Evolutionary conservation across 805 yeast genomes (phyloP).

Genomic region (Schizosaccharomyces osmophilus): DNA sequence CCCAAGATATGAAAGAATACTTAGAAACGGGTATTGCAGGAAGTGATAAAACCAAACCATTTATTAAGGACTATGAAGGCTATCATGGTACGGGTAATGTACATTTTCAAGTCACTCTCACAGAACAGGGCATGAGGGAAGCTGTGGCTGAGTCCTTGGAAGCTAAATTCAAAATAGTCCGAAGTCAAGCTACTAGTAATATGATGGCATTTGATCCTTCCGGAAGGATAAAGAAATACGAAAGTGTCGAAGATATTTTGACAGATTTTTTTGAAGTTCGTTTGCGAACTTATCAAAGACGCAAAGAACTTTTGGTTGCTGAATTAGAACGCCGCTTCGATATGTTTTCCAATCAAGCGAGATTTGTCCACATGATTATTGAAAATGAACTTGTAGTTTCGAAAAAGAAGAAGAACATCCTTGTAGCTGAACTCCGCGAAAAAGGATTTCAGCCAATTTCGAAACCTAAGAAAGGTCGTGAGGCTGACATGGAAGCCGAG

Average conservation of each 20-base stretch:
- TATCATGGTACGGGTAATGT: slow-evolving; percentile 60
- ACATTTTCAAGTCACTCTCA: slow-evolving; percentile 50
- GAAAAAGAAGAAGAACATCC: slow-evolving; percentile 42
- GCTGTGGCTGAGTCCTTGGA: slow-evolving; percentile 50
- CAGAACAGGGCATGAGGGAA: slow-evolving; percentile 63
- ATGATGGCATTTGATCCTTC: slow-evolving; percentile 90
- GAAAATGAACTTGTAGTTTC: slow-evolving; percentile 45
- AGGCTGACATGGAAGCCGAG: slow-evolving; percentile 21
- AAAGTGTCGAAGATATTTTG: slow-evolving; percentile 49
- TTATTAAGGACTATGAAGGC: slow-evolving; percentile 89
- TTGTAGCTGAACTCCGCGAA: slow-evolving; percentile 37
- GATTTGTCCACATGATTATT: slow-evolving; percentile 75
- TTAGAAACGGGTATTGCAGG: slow-evolving; percentile 48
- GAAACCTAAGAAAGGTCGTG: slow-evolving; percentile 11
- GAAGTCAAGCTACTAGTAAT: slow-evolving; percentile 47
- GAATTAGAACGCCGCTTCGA: slow-evolving; percentile 52
- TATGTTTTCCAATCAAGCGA: slow-evolving; percentile 56
- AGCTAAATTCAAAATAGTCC: slow-evolving; percentile 57
- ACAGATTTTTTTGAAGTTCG: slow-evolving; percentile 68
- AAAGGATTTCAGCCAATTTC: slow-evolving; percentile 35
- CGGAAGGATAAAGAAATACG: slow-evolving; percentile 69
- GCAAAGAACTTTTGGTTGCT: slow-evolving; percentile 58
- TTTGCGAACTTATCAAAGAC: slow-evolving; percentile 67
- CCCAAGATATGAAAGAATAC: slow-evolving; percentile 67
- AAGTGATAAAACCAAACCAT: slow-evolving; percentile 46